A percentile compares a stretch with the other conserved stretches of the same genome.
phyloP scores from a whole-genome alignment of 2,329 filamentous ascomycete species.

The Cercospora zeae-maydis region DNA sequence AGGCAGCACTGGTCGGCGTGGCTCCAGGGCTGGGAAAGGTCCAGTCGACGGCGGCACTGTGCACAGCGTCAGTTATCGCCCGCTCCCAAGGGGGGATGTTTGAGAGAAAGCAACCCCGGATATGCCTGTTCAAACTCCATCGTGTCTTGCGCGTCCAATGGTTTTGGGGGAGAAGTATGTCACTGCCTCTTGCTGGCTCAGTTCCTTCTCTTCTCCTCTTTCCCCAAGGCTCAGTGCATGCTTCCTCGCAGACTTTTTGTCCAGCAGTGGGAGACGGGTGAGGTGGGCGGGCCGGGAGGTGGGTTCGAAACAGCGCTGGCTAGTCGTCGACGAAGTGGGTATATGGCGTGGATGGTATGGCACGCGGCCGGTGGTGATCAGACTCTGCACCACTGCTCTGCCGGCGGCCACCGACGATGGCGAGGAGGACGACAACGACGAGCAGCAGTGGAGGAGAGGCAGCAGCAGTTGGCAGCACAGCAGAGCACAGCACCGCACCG shows the following conservation, averaged over 20 bases:
- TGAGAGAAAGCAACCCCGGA: conserved; percentile 11
- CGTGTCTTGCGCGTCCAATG: background rate
- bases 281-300: conserved; percentile 1
- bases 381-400: background rate
- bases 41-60: conserved; percentile 44
- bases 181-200: conserved; percentile 15
- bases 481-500: background rate
- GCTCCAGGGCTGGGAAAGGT: conserved; percentile 50
- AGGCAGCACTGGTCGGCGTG: conserved; percentile 45
- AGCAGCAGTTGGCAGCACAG: background rate
- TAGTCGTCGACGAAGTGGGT: background rate
- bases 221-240: conserved; percentile 13
- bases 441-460: background rate
- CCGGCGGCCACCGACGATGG: background rate
- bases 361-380: background rate
- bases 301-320: background rate
- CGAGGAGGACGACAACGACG: background rate
- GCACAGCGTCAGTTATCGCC: conserved; percentile 10
- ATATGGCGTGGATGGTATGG: background rate
- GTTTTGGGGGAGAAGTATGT: conserved; percentile 16
- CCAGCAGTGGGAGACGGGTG: conserved; percentile 9
- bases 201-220: background rate
- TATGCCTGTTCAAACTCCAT: conserved; percentile 28
- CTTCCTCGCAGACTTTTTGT: conserved; percentile 5
- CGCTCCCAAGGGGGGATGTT: background rate